Conservation (phyloP, 768 basidiomycete genomes). For the Boletus edulis region DNA sequence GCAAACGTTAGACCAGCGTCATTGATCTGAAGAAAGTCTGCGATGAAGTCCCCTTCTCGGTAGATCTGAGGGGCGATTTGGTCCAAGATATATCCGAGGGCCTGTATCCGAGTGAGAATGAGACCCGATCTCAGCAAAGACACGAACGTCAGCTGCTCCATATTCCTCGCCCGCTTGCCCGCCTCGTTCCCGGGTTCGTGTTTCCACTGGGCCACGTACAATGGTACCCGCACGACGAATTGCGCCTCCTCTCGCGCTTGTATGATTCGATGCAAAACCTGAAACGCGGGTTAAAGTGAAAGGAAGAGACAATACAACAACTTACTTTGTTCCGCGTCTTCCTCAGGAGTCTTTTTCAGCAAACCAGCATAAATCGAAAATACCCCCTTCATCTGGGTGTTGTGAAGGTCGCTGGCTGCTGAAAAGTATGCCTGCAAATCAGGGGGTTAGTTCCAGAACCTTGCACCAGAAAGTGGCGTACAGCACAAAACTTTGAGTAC, state of each 20-base stretch:
- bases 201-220: constrained; percentile 74
- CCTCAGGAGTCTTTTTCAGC: constrained; percentile 68
- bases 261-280: constrained; percentile 44
- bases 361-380: constrained; percentile 54
- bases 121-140: not conserved
- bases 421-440: constrained; percentile 84
- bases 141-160: constrained; percentile 66
- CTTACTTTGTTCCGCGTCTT: constrained; percentile 72
- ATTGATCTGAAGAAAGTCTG: constrained; percentile 90
- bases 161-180: constrained; percentile 57
- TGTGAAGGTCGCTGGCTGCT: constrained; percentile 78
- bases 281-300: not conserved
- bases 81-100: constrained; percentile 69
- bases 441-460: not conserved
- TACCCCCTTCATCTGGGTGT: constrained; percentile 73
- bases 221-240: constrained; percentile 84
- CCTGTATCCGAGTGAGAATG: constrained; percentile 42
- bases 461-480: constrained; percentile 38
- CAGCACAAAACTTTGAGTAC: constrained; percentile 89
- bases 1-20: constrained; percentile 89
- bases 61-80: constrained; percentile 76
- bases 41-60: constrained; percentile 83
- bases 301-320: not conserved
- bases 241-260: constrained; percentile 45
- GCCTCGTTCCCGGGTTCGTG: constrained; percentile 44